These are phyloP conservation scores for Xenosphaeropsis pyriputrescens DNA, from an alignment of 2,329 filamentous ascomycete genomes.

Conservation along the genomic window DNA sequence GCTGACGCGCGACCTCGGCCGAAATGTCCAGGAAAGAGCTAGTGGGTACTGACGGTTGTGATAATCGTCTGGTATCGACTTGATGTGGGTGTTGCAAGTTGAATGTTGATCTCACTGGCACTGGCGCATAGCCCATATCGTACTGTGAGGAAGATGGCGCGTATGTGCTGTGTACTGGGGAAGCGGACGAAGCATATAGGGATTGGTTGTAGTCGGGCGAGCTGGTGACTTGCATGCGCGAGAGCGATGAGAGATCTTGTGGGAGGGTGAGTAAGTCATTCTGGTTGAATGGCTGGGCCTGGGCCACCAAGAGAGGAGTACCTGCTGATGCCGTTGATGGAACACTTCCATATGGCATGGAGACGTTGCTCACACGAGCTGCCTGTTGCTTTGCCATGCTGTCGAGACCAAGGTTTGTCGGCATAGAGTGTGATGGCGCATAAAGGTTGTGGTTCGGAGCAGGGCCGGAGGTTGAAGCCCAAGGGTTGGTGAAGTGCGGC, in stretches of 20 bases:
- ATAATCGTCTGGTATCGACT: constrained; percentile 53
- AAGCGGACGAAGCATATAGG: constrained; percentile 51
- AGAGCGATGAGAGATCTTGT: constrained; percentile 61
- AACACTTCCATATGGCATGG: constrained; percentile 56
- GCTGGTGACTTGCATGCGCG: constrained; percentile 43
- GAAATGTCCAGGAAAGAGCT: constrained; percentile 24
- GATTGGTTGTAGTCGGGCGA: constrained; percentile 54
- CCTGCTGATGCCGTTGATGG: constrained; percentile 60
- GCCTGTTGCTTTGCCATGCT: constrained; percentile 41
- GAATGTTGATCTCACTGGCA: constrained; percentile 44
- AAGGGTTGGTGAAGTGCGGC: constrained; percentile 48
- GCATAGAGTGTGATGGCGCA: constrained; percentile 44
- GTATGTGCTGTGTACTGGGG: constrained; percentile 16
- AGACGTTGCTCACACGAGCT: constrained; percentile 34
- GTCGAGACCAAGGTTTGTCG: constrained; percentile 41
- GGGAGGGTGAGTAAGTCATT: constrained; percentile 55
- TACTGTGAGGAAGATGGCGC: constrained; percentile 38
- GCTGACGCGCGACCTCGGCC: constrained; percentile 14
- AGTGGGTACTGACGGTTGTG: constrained; percentile 67
- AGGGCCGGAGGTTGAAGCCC: constrained; percentile 13
- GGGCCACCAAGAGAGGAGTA: constrained; percentile 37
- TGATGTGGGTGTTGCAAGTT: constrained; percentile 35
- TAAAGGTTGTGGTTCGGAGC: constrained; percentile 13
- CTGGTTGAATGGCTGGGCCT: constrained; percentile 37
- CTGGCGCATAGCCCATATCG: constrained; percentile 62